Evolutionary conservation across 1,284 basidiomycete species (phyloP).

Genomic region (Sanghuangporus weigelae): DNA sequence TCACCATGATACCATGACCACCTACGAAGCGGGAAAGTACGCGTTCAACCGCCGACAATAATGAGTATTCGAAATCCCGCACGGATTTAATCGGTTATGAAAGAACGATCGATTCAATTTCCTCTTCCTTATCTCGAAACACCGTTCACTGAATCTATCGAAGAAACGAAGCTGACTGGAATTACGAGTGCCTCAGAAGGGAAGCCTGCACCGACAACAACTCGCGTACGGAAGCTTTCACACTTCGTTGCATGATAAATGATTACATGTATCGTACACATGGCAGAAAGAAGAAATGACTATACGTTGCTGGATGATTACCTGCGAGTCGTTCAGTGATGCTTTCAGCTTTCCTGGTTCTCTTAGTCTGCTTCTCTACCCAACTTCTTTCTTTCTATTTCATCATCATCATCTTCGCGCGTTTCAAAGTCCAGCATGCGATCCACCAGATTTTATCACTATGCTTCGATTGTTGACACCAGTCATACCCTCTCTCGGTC

Average conservation of each 20-base stretch:
- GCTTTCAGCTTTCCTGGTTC: too few relatives aligned
- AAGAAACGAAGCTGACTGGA: background rate
- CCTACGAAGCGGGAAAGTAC: background rate
- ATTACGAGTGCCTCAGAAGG: background rate
- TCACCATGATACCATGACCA: background rate
- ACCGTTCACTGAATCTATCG: background rate
- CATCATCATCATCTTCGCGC: too few relatives aligned
- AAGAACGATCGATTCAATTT: background rate
- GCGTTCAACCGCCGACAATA: background rate
- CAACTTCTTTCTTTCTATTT: too few relatives aligned
- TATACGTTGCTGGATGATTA: too few relatives aligned
- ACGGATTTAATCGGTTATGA: background rate
- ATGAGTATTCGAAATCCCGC: background rate
- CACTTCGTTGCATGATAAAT: background rate
- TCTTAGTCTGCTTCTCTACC: too few relatives aligned
- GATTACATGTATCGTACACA: background rate
- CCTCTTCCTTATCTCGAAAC: background rate
- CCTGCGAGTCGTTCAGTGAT: too few relatives aligned
- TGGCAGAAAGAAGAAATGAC: background rate
- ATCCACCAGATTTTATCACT: too few relatives aligned
- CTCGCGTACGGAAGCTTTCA: background rate
- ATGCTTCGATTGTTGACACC: too few relatives aligned
- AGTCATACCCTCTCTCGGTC: background rate
- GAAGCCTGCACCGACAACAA: too few relatives aligned
- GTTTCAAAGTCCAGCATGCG: too few relatives aligned